A percentile compares a stretch with the other conserved stretches of the same genome.
These are phyloP conservation scores for Truncatella angustata DNA, from an alignment of 2,329 filamentous ascomycete species.

Conservation along the genomic window DNA sequence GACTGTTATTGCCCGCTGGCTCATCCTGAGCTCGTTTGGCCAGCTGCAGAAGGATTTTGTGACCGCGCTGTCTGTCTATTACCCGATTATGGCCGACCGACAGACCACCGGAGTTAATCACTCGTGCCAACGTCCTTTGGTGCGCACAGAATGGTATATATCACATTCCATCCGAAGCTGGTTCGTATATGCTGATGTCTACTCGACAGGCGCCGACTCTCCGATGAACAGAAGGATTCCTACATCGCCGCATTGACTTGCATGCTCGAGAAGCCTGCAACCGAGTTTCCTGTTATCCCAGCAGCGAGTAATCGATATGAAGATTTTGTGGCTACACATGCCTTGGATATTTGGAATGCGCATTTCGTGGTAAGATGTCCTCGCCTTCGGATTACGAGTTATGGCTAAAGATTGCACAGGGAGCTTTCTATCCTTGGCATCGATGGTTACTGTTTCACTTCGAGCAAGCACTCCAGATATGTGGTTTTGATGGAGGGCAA, in stretches of 20 bases:
- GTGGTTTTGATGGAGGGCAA: conserved; percentile 20
- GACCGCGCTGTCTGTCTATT: background rate
- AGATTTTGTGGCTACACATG: conserved; percentile 25
- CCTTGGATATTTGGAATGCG: conserved; percentile 19
- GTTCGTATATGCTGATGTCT: background rate
- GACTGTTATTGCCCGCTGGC: background rate
- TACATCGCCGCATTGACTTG: conserved; percentile 13
- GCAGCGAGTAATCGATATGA: conserved; percentile 19
- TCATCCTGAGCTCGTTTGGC: background rate
- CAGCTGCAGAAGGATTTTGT: too few species aligned
- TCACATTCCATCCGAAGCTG: background rate
- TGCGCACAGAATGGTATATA: background rate
- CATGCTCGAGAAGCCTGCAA: conserved; percentile 8
- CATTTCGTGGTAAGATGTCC: conserved; percentile 15
- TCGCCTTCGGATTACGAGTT: too few species aligned
- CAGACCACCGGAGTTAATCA: background rate
- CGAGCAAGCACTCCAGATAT: conserved; percentile 21
- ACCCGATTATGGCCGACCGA: background rate
- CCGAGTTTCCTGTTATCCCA: conserved; percentile 13
- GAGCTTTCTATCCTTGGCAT: conserved; percentile 12
- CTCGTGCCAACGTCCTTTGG: background rate
- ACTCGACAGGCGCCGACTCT: conserved; percentile 5
- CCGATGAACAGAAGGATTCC: conserved; percentile 5
- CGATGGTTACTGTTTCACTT: conserved; percentile 16
- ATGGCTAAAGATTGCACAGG: conserved; percentile 6